A percentile compares a stretch with the other conserved stretches of the same genome.
These are phyloP conservation scores for Hyaloscypha finlandica DNA, from an alignment of 495 filamentous ascomycete species.

Conservation along the genomic window DNA sequence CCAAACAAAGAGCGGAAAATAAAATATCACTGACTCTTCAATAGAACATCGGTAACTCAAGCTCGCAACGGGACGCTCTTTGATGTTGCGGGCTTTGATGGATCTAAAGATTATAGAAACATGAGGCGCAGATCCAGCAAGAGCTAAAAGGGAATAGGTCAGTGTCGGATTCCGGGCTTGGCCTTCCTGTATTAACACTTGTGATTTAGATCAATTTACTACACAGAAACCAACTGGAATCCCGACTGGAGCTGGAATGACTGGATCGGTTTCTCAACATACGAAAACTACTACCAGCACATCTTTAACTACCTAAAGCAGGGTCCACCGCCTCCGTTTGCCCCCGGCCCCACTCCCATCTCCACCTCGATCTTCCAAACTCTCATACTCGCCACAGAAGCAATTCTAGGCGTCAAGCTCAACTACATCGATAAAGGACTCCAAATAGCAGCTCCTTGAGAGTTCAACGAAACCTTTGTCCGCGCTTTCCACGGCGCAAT, in stretches of 20 bases:
- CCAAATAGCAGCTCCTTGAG: background rate
- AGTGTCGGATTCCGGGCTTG: background rate
- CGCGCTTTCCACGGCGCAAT: background rate
- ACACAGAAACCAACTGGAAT: background rate
- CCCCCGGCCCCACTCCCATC: background rate
- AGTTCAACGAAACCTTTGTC: background rate
- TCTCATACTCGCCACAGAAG: background rate
- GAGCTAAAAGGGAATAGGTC: background rate
- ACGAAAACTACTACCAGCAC: background rate
- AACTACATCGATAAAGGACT: background rate
- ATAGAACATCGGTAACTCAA: background rate
- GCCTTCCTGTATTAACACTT: background rate
- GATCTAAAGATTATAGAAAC: background rate
- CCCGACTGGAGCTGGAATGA: background rate
- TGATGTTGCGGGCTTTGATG: background rate
- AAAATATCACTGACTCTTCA: background rate
- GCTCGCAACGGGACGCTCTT: background rate
- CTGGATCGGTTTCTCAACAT: background rate
- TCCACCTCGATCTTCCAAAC: background rate
- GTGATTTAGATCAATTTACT: background rate
- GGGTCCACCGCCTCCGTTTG: background rate
- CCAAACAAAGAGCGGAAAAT: too few relatives aligned
- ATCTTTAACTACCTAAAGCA: background rate
- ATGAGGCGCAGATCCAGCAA: background rate
- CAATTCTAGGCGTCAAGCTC: background rate